A percentile compares a stretch with the other conserved stretches of the same genome.
Conservation (phyloP, 805 yeast genomes). For the Maudiozyma barnettii region DNA sequence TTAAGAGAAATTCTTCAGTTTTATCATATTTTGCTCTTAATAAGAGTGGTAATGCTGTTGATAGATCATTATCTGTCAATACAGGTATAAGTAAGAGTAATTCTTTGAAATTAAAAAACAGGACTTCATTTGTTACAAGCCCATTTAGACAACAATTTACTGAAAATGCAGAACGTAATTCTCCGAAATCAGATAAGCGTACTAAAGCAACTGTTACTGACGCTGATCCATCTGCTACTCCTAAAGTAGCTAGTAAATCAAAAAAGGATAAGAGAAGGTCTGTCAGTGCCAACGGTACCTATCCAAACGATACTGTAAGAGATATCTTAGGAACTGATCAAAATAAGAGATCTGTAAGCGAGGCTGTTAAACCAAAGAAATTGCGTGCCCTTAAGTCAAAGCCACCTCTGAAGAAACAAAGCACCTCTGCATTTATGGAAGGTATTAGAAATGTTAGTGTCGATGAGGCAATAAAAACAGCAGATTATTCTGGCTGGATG, state of each 20-base stretch:
- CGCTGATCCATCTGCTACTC: neutral
- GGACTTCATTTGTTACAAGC: constrained; percentile 15
- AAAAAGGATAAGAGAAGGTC: constrained; percentile 35
- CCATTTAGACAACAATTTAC: constrained; percentile 19
- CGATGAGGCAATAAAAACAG: constrained; percentile 62
- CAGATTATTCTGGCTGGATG: constrained; percentile 91
- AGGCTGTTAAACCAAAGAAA: constrained; percentile 42
- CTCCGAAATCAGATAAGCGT: constrained; percentile 11
- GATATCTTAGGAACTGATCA: constrained; percentile 12
- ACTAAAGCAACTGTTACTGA: constrained; percentile 2
- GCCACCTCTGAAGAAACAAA: constrained; percentile 40
- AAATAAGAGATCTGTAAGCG: constrained; percentile 39
- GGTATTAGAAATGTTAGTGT: constrained; percentile 76
- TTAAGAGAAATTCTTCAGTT: constrained; percentile 51
- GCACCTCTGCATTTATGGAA: constrained; percentile 76
- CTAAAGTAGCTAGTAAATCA: neutral
- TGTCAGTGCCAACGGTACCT: constrained; percentile 40
- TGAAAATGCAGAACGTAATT: constrained; percentile 12
- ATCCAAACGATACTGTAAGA: constrained; percentile 7
- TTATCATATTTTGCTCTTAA: constrained; percentile 37
- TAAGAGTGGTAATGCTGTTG: constrained; percentile 10
- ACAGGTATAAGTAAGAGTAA: constrained; percentile 4
- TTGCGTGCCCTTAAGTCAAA: constrained; percentile 47
- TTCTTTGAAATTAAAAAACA: constrained; percentile 8
- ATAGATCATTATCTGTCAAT: constrained; percentile 2